Percentiles rank a stretch among this genome's conserved stretches.
phyloP scores from a whole-genome alignment of 1,284 basidiomycete species.

The Heterobasidion occidentale region DNA sequence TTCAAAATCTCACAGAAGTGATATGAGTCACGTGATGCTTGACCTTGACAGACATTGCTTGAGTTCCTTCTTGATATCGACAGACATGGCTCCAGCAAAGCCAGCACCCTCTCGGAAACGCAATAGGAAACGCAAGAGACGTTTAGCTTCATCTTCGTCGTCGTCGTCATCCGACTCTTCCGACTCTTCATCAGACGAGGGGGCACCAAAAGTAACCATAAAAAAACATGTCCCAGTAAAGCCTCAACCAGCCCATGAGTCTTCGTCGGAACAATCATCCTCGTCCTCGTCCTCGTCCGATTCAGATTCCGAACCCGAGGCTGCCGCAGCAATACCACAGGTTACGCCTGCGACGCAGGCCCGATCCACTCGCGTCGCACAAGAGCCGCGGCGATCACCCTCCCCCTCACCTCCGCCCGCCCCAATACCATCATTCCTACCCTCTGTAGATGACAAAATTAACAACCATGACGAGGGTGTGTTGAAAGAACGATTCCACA shows the following conservation, averaged over 20 bases:
- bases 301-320: conserved; percentile 17
- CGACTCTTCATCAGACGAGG: conserved; percentile 16
- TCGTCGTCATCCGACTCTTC: conserved; percentile 27
- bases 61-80: too few species aligned
- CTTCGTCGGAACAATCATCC: conserved; percentile 10
- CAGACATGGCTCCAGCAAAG: conserved; percentile 8
- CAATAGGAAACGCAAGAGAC: conserved; percentile 31
- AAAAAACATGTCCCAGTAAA: conserved; percentile 4
- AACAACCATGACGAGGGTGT: conserved; percentile 33
- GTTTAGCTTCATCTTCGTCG: conserved; percentile 28
- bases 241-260: conserved; percentile 4
- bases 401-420: conserved; percentile 48
- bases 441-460: conserved; percentile 18
- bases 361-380: conserved; percentile 3
- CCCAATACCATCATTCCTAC: conserved; percentile 44
- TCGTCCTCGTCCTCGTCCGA: conserved; percentile 17
- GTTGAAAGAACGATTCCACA: conserved; percentile 58
- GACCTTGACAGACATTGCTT: too few species aligned
- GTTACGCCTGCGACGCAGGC: conserved; percentile 2
- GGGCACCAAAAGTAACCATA: conserved; percentile 12
- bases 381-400: conserved; percentile 20
- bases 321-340: conserved; percentile 11
- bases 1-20: too few species aligned
- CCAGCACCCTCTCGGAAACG: conserved; percentile 20
- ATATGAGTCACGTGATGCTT: too few species aligned